These are phyloP conservation scores for Thelonectria olida DNA, from an alignment of 2,329 filamentous ascomycete species.

Conservation along the genomic window DNA sequence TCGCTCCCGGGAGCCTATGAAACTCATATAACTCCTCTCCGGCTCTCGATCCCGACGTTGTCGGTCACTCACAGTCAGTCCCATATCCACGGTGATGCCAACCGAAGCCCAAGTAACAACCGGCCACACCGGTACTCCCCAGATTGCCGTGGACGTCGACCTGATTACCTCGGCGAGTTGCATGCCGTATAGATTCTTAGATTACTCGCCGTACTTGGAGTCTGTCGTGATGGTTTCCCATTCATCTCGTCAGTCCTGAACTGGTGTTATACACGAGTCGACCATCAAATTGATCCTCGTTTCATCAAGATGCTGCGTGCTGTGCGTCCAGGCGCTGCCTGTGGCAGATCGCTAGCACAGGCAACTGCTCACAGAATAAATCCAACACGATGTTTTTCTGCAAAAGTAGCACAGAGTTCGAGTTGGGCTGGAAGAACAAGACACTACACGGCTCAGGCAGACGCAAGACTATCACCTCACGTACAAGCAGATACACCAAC, in stretches of 20 bases:
- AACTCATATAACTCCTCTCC: not conserved
- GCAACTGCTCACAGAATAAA: not conserved
- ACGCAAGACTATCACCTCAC: not conserved
- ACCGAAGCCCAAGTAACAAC: no score
- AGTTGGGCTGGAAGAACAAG: not conserved
- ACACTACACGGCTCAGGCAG: slow-evolving; percentile 10
- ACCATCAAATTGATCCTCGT: no score
- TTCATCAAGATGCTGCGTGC: slow-evolving; percentile 12
- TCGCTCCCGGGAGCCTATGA: no score
- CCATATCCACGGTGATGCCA: not conserved
- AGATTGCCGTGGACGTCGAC: no score
- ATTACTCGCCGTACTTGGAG: no score
- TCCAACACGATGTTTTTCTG: not conserved
- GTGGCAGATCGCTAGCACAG: not conserved
- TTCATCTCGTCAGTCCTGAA: no score
- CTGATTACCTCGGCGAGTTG: no score
- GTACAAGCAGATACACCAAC: not conserved
- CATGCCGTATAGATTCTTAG: no score
- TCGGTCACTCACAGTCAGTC: no score
- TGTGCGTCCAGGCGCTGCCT: not conserved
- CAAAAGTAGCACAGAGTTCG: not conserved
- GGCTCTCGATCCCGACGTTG: not conserved
- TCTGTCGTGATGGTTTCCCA: no score
- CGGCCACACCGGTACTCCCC: no score
- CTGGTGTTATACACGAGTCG: no score